These are phyloP conservation scores for Myxozyma sirexii DNA, from an alignment of 805 yeast genomes.

Conservation along the genomic window DNA sequence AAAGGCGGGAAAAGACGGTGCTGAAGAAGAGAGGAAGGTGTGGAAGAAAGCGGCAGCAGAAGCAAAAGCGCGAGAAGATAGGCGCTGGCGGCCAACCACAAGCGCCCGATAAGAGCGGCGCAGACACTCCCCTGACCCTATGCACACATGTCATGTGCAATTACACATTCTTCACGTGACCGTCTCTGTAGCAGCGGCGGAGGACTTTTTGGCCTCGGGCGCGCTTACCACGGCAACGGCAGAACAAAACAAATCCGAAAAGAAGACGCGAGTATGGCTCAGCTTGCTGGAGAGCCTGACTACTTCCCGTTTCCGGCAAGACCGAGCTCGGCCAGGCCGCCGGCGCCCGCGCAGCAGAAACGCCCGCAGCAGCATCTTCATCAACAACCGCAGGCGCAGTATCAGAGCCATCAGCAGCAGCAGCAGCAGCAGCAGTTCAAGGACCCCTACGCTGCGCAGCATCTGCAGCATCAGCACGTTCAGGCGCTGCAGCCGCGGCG, in stretches of 20 bases:
- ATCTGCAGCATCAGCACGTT: background rate
- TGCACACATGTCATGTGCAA: background rate
- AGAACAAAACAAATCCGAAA: too few species aligned
- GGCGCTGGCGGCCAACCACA: slow-evolving; percentile 22
- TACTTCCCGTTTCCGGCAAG: slow-evolving; percentile 32
- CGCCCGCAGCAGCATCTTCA: background rate
- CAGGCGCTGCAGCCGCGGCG: slow-evolving; percentile 5
- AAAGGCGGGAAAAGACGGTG: background rate
- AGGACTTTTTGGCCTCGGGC: too few species aligned
- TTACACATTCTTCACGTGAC: background rate
- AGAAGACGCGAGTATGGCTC: background rate
- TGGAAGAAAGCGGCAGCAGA: slow-evolving; percentile 2
- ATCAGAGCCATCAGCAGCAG: background rate
- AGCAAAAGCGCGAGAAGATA: background rate
- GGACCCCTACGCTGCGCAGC: background rate
- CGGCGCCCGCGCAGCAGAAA: background rate
- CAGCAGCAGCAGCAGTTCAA: background rate
- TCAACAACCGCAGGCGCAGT: background rate
- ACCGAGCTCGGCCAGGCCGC: slow-evolving; percentile 6
- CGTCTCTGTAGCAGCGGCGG: background rate
- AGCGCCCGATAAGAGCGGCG: slow-evolving; percentile 17
- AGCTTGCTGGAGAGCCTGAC: slow-evolving; percentile 10
- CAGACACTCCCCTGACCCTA: background rate
- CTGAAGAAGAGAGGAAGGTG: background rate
- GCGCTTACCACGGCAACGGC: too few species aligned